Conservation (phyloP, 768 basidiomycete genomes). For the Hygrophoropsis aurantiaca region DNA sequence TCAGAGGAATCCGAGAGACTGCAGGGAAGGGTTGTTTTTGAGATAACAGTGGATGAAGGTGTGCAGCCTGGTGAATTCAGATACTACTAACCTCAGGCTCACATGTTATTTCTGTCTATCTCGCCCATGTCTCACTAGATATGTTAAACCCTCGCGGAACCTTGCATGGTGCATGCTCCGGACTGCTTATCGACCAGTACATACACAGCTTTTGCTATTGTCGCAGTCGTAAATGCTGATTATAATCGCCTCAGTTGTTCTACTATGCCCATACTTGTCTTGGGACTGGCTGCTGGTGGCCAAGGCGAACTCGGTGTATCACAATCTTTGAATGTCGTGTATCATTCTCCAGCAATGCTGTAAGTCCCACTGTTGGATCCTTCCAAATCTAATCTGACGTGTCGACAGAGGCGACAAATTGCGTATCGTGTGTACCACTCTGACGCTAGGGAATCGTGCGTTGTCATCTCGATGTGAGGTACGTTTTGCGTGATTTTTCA, state of each 20-base stretch:
- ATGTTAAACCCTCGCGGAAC: conserved; percentile 52
- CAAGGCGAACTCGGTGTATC: conserved; percentile 40
- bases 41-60: conserved; percentile 46
- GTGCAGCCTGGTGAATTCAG: too few species aligned
- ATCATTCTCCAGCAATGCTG: conserved; percentile 56
- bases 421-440: conserved; percentile 51
- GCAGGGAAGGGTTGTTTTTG: conserved; percentile 47
- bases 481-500: conserved; percentile 3
- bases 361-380: conserved; percentile 14
- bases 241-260: conserved; percentile 41
- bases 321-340: conserved; percentile 51
- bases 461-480: conserved; percentile 54
- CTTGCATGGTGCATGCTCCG: conserved; percentile 58
- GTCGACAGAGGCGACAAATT: conserved; percentile 45
- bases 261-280: conserved; percentile 42
- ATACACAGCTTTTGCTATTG: conserved; percentile 17
- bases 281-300: conserved; percentile 25
- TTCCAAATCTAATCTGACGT: neutral
- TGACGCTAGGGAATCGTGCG: conserved; percentile 47
- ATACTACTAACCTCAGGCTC: too few species aligned
- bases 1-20: conserved; percentile 41
- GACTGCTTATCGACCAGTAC: conserved; percentile 53
- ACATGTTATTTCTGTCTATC: too few species aligned
- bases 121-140: conserved; percentile 37
- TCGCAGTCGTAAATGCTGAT: neutral